Conservation (phyloP, 1,284 basidiomycete genomes). For the Dichomitus squalens region DNA sequence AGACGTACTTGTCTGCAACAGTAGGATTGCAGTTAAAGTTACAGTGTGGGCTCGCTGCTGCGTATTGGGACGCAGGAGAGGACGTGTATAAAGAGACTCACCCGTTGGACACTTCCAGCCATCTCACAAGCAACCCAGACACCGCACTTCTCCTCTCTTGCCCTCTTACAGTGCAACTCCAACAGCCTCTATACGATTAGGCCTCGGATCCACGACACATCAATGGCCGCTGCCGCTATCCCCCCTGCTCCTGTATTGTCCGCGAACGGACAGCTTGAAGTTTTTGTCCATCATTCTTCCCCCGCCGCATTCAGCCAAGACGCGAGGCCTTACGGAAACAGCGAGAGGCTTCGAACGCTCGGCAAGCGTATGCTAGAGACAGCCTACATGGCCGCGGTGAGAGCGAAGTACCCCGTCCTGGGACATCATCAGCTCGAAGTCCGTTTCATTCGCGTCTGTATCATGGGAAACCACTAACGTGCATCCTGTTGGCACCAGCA, state of each 20-base stretch:
- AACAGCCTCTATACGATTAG: too few relatives aligned
- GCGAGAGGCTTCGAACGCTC: neutral
- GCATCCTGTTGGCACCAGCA: neutral
- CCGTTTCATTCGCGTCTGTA: neutral
- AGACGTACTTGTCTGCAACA: neutral
- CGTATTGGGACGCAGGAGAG: neutral
- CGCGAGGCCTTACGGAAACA: conserved; percentile 3
- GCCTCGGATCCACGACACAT: too few relatives aligned
- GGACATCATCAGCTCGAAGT: neutral
- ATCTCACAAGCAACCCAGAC: neutral
- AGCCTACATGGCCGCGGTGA: conserved; percentile 3
- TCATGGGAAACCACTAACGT: neutral
- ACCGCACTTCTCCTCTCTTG: too few relatives aligned
- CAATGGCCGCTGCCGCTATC: neutral
- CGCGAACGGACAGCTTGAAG: conserved; percentile 3
- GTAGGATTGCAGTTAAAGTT: neutral
- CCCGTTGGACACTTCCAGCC: neutral
- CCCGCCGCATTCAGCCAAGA: neutral
- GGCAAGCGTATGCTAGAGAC: neutral
- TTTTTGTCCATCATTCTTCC: conserved; percentile 8
- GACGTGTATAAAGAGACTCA: neutral
- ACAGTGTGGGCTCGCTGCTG: neutral
- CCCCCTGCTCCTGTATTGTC: conserved; percentile 11
- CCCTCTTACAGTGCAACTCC: too few relatives aligned
- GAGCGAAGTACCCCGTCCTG: neutral